Evolutionary conservation across 805 yeast species (phyloP), one percentile per base, ranked within the genome.

Genomic region (Yamadazyma akitaensis): DNA sequence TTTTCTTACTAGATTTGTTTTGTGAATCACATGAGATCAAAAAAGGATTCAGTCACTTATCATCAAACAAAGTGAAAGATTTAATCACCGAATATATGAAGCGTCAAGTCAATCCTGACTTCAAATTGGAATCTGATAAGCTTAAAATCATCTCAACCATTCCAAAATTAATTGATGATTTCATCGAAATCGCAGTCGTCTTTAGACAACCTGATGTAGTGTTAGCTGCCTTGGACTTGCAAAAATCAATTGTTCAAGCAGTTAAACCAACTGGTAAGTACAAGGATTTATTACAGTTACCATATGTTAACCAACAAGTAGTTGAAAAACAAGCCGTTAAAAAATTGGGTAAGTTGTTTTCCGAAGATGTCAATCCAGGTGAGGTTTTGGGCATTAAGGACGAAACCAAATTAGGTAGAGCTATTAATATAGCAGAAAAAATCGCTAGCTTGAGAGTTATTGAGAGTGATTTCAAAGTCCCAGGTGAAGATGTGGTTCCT

Each of bases 401-500:
- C 59, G 63, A 70, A 9, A 47, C 55, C 1, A 64, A 79, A 51
- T 63, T 85, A 45, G 61, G 74, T 19, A 69, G 69, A 25, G 75
- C 86, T 1, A 60, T 82, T 42, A 63, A 66, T 2, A 75, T 81
- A 48, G 95, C 91, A 1, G 61, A 77, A 2, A 70, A 75, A 28
- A 79, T 90, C 30, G 97, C 97, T 37, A 65, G 73, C 39, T 64
- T 91, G 42, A 80, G 84, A 57, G 69, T 90, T 13, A 53, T 90
- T 25, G 79, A 78, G 43, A 84, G 95, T 37, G 80, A 79, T 48
- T 89, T 89, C 67, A 76, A 77, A 51, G 96, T 92, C 37, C 92
- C 96, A 3, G 98, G 98, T 30, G 97, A 91, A 70, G 61, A 66
- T 13, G 82, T 87, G 25, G 80, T 90, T 0, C 85, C 96, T 24